Percentiles rank a stretch among this genome's conserved stretches.
phyloP scores from a whole-genome alignment of 2,329 filamentous ascomycete genomes.

The Aureobasidium pullulans region DNA sequence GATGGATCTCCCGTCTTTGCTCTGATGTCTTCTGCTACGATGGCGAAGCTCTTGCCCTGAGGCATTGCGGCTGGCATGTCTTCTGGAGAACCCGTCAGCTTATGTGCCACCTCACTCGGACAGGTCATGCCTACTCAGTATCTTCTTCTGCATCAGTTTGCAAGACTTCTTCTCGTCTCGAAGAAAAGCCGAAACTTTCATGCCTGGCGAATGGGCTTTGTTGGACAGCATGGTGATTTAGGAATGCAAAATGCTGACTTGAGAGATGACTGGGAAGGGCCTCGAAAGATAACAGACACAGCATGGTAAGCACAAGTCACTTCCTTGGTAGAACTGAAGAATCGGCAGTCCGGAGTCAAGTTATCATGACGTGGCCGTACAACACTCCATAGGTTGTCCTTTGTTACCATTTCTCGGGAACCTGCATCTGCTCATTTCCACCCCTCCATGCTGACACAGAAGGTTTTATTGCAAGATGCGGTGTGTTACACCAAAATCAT shows the following conservation, averaged over 20 bases:
- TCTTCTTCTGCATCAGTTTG: constrained; percentile 8
- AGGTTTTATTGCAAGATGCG: too few relatives aligned
- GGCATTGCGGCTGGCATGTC: constrained; percentile 5
- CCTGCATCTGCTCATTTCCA: background rate
- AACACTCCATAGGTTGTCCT: background rate
- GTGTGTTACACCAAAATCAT: too few relatives aligned
- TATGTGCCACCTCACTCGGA: background rate
- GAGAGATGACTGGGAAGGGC: background rate
- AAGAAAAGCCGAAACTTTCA: background rate
- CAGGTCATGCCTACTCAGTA: background rate
- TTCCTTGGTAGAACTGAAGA: background rate
- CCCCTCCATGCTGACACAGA: too few relatives aligned
- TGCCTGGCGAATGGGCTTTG: background rate
- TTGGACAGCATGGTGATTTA: background rate
- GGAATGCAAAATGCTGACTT: background rate
- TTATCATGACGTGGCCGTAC: background rate
- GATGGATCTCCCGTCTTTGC: background rate
- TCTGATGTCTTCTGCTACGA: background rate
- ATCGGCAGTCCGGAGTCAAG: background rate
- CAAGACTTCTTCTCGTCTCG: constrained; percentile 2
- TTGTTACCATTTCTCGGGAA: background rate
- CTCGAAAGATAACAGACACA: background rate
- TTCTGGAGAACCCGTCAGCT: background rate
- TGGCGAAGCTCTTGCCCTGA: constrained; percentile 1
- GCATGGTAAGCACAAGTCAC: background rate